Evolutionary conservation across 164 flowering plant species (phyloP), one percentile per base, ranked within the genome.

Genomic region (Stephania cephalantha): DNA sequence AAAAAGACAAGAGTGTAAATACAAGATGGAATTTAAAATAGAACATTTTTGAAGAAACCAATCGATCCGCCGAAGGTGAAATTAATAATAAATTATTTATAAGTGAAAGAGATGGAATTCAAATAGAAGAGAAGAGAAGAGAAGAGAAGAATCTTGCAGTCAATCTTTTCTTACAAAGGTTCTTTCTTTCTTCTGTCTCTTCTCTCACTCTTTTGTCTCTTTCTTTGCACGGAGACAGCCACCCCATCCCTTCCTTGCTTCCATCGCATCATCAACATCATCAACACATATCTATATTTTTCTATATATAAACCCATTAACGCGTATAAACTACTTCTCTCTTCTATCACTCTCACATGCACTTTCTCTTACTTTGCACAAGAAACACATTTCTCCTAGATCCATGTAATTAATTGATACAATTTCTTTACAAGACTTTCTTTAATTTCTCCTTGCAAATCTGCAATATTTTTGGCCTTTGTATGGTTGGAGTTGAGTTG

Each of bases 181-280:
- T 70, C 72, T 85, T 87, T 89, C 88, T 84, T 82, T 84, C 86
- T 76, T 84, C 84, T 85, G 89, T 87, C 90, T 85, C 5, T 46
- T 87, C 85, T 83, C 69, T 71, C 85, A 75, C 90, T 85, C 91
- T 86, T 86, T 88, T 89, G 94, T 88, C 92, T 82, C 48, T 74
- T 77, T 84, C 81, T 70, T 77, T 73, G 73, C 81, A 78, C 75
- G 66, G 76, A 73, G 76, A 85, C 76, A 73, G 81, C 74, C 82
- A 72, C 81, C 46, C 70, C 68, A 25, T 25, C 25, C 25, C 25
- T 25, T 35, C 42, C 42, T 35, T 1, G 46, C 77, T 77, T 71
- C n/a, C 53, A 46, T 69, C 69, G 30, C 68, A 50, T 71, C 20
- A 18, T 61, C 42, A 35, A 35, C 42, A 35, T 35, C 42, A 35